A percentile compares a stretch with the other conserved stretches of the same genome.
phyloP scores from a whole-genome alignment of 148 eudicot species.

The Rhododendron molle region DNA sequence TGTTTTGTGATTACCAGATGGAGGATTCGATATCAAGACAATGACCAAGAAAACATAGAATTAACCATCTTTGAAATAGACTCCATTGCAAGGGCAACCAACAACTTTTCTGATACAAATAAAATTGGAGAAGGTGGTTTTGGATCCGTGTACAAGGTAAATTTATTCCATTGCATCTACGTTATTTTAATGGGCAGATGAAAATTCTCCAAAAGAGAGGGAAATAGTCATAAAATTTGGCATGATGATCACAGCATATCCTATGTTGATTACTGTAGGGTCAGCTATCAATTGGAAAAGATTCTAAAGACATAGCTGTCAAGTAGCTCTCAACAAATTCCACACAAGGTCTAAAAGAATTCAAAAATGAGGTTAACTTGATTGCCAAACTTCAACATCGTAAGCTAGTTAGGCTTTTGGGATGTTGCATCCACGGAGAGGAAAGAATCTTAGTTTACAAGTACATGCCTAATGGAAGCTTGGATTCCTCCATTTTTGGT shows the following conservation, averaged over 20 bases:
- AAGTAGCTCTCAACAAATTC: not conserved
- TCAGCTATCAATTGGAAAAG: not conserved
- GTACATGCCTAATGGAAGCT: not conserved
- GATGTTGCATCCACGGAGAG: no score
- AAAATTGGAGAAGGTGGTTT: no score
- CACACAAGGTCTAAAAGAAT: not conserved
- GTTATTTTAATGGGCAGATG: not conserved
- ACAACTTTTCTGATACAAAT: no score
- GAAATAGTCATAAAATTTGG: not conserved
- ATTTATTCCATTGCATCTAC: not conserved
- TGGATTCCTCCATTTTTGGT: conserved; percentile 17
- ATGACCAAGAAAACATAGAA: no score
- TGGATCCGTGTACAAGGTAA: not conserved
- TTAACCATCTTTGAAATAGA: no score
- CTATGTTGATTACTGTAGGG: not conserved
- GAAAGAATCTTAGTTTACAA: no score
- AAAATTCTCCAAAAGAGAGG: not conserved
- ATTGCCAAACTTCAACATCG: no score
- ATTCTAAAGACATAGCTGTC: not conserved
- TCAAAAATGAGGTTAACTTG: no score
- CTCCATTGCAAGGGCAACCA: no score
- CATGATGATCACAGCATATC: not conserved
- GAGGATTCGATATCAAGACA: not conserved
- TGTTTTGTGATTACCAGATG: not conserved
- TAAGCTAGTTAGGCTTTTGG: no score